Conservation (phyloP, 495 filamentous ascomycete genomes). For the Hypoxylon perforatum region DNA sequence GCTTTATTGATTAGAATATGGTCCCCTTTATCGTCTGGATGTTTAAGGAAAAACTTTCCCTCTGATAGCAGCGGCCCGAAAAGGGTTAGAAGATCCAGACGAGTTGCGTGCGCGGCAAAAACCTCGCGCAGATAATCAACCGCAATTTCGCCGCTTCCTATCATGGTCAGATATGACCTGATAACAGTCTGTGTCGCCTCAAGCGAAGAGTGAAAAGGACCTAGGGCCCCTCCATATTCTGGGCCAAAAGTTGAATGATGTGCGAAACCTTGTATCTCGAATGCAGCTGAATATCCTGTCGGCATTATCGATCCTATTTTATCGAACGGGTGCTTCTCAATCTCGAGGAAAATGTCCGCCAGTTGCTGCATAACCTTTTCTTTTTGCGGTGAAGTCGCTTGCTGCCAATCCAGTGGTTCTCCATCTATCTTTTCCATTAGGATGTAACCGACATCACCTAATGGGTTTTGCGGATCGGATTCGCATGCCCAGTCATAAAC, state of each 20-base stretch:
- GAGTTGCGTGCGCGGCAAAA: conserved; percentile 53
- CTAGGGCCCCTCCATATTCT: conserved; percentile 23
- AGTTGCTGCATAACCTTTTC: conserved; percentile 52
- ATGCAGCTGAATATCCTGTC: conserved; percentile 1
- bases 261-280: conserved; percentile 28
- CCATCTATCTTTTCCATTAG: conserved; percentile 55
- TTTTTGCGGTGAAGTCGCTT: conserved; percentile 41
- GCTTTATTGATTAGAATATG: conserved; percentile 58
- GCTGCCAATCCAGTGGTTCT: conserved; percentile 45
- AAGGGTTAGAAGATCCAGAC: conserved; percentile 42
- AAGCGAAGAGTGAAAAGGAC: conserved; percentile 40
- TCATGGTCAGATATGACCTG: conserved; percentile 30
- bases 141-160: conserved; percentile 35
- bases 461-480: conserved; percentile 43
- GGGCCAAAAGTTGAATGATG: conserved; percentile 20
- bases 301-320: conserved; percentile 39
- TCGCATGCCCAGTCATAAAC: conserved; percentile 36
- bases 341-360: conserved; percentile 55
- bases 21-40: conserved; percentile 59
- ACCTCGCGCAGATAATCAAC: conserved; percentile 45
- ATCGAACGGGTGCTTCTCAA: conserved; percentile 49
- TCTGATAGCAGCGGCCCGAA: conserved; percentile 21
- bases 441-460: conserved; percentile 49
- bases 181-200: conserved; percentile 41
- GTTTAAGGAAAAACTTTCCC: conserved; percentile 54